A percentile compares a stretch with the other conserved stretches of the same genome.
phyloP scores from a whole-genome alignment of 2,329 filamentous ascomycete species.

The Penicillium sp. region DNA sequence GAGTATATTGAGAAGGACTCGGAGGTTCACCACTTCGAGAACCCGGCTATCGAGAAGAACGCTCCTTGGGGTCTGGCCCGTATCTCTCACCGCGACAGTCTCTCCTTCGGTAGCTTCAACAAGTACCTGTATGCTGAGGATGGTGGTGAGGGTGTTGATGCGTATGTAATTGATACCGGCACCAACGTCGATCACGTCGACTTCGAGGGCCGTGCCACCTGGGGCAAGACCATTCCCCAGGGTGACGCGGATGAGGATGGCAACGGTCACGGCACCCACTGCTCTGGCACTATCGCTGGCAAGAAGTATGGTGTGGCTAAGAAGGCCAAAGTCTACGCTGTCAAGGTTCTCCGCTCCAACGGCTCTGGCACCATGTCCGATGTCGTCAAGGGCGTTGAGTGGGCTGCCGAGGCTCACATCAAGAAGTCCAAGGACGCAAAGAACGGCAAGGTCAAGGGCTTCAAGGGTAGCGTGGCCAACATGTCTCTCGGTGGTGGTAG shows the following conservation, averaged over 20 bases:
- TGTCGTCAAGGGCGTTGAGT: conserved; percentile 98
- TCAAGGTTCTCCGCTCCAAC: conserved; percentile 98
- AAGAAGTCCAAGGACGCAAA: conserved; percentile 77
- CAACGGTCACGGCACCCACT: conserved; percentile 98
- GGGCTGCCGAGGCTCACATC: conserved; percentile 77
- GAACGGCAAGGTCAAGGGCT: conserved; percentile 87
- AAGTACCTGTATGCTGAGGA: conserved; percentile 93
- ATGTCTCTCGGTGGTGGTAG: conserved; percentile 99
- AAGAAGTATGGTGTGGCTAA: conserved; percentile 99
- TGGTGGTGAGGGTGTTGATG: conserved; percentile 95
- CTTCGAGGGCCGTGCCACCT: conserved; percentile 92
- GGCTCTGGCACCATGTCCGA: conserved; percentile 98
- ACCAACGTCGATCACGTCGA: conserved; percentile 93
- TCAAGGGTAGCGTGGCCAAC: conserved; percentile 99
- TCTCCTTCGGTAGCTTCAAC: conserved; percentile 93
- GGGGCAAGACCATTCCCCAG: conserved; percentile 93
- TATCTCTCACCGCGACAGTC: conserved; percentile 87
- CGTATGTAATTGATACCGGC: conserved; percentile 97
- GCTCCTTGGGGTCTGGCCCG: conserved; percentile 98
- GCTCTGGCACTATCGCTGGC: conserved; percentile 95
- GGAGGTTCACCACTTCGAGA: conserved; percentile 77
- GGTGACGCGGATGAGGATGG: conserved; percentile 88
- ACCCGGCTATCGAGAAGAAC: conserved; percentile 74
- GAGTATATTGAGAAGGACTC: conserved; percentile 96
- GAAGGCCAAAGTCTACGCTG: conserved; percentile 94